Base-by-base conservation (phyloP, 768 basidiomycete species). In the Inosperma sp. region DNA sequence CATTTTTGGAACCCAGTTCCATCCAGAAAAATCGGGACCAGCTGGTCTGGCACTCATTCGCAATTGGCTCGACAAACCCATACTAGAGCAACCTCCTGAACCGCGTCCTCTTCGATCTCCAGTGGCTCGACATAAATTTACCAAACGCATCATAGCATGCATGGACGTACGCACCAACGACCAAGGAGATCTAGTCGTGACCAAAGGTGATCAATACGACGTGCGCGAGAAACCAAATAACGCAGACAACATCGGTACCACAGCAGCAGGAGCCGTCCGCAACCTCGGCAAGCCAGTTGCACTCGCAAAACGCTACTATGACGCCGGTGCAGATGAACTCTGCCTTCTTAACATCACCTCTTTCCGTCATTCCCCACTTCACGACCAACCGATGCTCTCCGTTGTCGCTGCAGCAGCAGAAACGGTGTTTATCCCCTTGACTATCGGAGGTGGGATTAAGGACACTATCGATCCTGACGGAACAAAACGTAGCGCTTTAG, bases 261-360 rank as follows among this genome's bases (percentile, higher is more conserved):
- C 70, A 21, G 69, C 79, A 1, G 84, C 81, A 6, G 88, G 89
- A 22, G 80, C 81, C 0, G 96, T 99, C 10, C 87, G 95, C 59
- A 98, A 99, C 68, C 85, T 99, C 42, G 96, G 96, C 45, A 98
- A 96, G 70, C 96, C 96, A 16, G 91, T 99, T 60, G 82, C 89
- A 23, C 83, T 98, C 53, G 87, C 94, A 2, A 80, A 78, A 41
- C 82, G 81, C 57, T 98, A 99, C 72, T 98, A 86, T 69, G 65
- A 72, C 9, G 81, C 83, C 26, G 93, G 93, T 26, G 95, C 95
- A 39, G 96, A 99, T 68, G 96, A 99, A 70, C 76, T 99, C 29
- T 96, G 93, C 65, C 83, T 99, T 56, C 86, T 99, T 65, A 99
- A 99, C 71, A 99, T 99, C 76, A 99, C 96, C 13, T 96, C 95